Conservation (phyloP, 495 filamentous ascomycete genomes). For the Xylaria grammica region DNA sequence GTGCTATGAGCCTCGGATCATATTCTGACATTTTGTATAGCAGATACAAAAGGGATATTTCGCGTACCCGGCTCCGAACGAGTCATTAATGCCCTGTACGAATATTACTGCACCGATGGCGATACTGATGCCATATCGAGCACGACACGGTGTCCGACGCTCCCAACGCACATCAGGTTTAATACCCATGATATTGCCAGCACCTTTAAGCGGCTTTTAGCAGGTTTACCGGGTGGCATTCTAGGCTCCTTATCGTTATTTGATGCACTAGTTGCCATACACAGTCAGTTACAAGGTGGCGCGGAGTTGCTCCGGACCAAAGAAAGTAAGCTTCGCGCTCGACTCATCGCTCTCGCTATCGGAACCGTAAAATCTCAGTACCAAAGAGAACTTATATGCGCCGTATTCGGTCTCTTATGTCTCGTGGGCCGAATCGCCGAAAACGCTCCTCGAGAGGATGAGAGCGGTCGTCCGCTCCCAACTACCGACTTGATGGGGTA, state of each 20-base stretch:
- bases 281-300: slow-evolving; percentile 57
- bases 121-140: slow-evolving; percentile 52
- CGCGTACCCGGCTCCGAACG: slow-evolving; percentile 65
- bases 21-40: slow-evolving; percentile 30
- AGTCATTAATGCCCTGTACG: slow-evolving; percentile 61
- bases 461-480: slow-evolving; percentile 50
- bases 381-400: slow-evolving; percentile 67
- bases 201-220: slow-evolving; percentile 71
- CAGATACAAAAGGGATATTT: slow-evolving; percentile 64
- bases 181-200: slow-evolving; percentile 73
- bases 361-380: slow-evolving; percentile 60
- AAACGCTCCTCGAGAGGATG: slow-evolving; percentile 51
- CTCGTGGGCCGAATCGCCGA: slow-evolving; percentile 60
- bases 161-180: slow-evolving; percentile 59
- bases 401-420: slow-evolving; percentile 67
- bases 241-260: slow-evolving; percentile 72
- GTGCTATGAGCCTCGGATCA: neutral
- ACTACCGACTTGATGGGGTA: slow-evolving; percentile 64
- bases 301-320: slow-evolving; percentile 55
- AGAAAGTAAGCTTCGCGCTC: slow-evolving; percentile 59
- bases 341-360: slow-evolving; percentile 69
- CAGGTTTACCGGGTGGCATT: slow-evolving; percentile 74
- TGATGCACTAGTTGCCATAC: slow-evolving; percentile 67
- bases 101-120: slow-evolving; percentile 64
- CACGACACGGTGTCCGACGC: slow-evolving; percentile 58